Base-by-base conservation (phyloP, 1,284 basidiomycete genomes). In the Inonotus obliquus region DNA sequence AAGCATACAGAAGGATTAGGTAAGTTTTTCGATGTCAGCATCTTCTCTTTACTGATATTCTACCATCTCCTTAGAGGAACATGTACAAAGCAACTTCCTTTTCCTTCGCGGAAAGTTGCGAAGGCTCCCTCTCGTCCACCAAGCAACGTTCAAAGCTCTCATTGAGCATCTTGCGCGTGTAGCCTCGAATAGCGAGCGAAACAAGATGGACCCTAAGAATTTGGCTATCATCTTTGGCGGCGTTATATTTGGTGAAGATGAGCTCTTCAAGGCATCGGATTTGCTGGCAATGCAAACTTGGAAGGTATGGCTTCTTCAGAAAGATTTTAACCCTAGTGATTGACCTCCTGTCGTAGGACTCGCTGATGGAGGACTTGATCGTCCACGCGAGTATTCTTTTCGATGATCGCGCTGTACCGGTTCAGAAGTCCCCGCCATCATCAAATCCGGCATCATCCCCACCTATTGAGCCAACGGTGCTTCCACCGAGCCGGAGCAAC, bases 121-220 rank as follows among this genome's bases (percentile, higher is more conserved):
- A 39, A 81, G 94, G 53, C 74, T 98, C 32, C 92, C 95, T 0
- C 76, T 85, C 0, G 87, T 98, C 44, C 94, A 98, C 72, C 93
- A 96, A 69, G 89, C 91, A 2, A 96, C 94, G 0, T 82, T 98
- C 67, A 91, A 87, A 67, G 84, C 87, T 9, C 75, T 98, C n/a
- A 76, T 97, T 17, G 92, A 96, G 67, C 96, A 98, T 73, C 84
- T 99, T 11, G 80, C 89, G 7, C 82, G 88, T 25, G 86, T 99
- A 4, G 85, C 87, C 1, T 77, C 84, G 6, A 79, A 83, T 55
- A 79, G 82, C 4, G 83, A 86, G 21, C 83, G 83, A 72, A 98
- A 97, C 74, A 98, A 97, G 76, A 99, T 99, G 96, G 93, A 94
- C 65, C 79, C 89, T 0, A 91, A 91, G 77, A 96, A 94, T 69